Evolutionary conservation across 306 rosid genomes (phyloP).

Genomic region (Trichosanthes cucumerina): DNA sequence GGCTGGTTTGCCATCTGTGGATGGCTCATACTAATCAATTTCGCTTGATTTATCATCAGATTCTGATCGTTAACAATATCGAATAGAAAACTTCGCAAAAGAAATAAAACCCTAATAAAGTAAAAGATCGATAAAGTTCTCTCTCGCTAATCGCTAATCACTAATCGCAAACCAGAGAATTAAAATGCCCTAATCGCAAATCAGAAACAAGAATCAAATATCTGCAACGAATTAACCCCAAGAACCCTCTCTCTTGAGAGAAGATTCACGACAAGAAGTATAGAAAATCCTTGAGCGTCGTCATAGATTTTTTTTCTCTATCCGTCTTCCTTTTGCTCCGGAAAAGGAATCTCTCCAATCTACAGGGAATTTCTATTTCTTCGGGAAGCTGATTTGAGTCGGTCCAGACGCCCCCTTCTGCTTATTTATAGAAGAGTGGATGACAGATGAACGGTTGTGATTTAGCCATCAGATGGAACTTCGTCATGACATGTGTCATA

Average conservation of each 20-base stretch:
- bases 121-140: background rate
- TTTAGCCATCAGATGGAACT: background rate
- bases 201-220: background rate
- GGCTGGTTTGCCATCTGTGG: slow-evolving; percentile 20
- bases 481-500: background rate
- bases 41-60: slow-evolving; percentile 30
- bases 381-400: background rate
- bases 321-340: background rate
- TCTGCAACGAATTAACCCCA: background rate
- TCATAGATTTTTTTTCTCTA: background rate
- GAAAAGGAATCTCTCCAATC: background rate
- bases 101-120: background rate
- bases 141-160: background rate
- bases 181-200: background rate
- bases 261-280: background rate
- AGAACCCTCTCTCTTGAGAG: background rate
- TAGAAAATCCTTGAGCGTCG: background rate
- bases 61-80: slow-evolving; percentile 29
- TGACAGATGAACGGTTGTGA: background rate
- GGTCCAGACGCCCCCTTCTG: background rate
- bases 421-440: background rate
- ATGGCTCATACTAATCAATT: slow-evolving; percentile 25
- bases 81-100: background rate
- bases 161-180: background rate
- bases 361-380: background rate